A percentile compares a stretch with the other conserved stretches of the same genome.
These are phyloP conservation scores for Coemansia sp. DNA, from an alignment of 192 early-diverging fungal genomes.

Conservation along the genomic window DNA sequence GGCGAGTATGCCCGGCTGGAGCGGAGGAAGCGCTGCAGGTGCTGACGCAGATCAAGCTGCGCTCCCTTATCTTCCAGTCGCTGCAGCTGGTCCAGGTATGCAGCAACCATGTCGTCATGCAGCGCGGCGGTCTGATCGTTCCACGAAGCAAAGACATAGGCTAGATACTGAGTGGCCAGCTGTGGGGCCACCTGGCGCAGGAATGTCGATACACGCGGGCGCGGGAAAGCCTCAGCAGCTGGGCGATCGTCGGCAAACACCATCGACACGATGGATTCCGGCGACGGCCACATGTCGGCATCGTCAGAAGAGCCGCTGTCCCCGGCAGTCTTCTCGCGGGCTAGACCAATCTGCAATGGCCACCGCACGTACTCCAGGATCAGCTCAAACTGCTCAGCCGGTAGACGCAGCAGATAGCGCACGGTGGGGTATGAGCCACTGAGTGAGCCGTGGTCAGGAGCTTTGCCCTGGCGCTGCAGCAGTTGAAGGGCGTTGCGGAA, in stretches of 20 bases:
- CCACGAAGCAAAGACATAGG: slow-evolving; percentile 73
- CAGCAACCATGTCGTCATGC: slow-evolving; percentile 77
- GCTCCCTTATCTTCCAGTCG: background rate
- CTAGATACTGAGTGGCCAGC: slow-evolving; percentile 72
- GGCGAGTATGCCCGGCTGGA: slow-evolving; percentile 68
- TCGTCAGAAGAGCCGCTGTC: slow-evolving; percentile 24
- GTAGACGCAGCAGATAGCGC: slow-evolving; percentile 74
- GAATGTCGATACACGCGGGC: slow-evolving; percentile 60
- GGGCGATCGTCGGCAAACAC: slow-evolving; percentile 53
- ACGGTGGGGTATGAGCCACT: slow-evolving; percentile 63
- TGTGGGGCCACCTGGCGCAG: slow-evolving; percentile 63
- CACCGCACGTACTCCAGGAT: slow-evolving; percentile 80
- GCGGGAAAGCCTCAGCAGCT: slow-evolving; percentile 58
- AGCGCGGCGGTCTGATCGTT: slow-evolving; percentile 63
- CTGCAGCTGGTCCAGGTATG: slow-evolving; percentile 64
- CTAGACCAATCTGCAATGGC: slow-evolving; percentile 66
- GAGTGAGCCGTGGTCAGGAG: slow-evolving; percentile 53
- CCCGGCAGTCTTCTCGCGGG: slow-evolving; percentile 47
- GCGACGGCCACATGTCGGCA: slow-evolving; percentile 32
- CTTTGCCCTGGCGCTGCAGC: slow-evolving; percentile 55
- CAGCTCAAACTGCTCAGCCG: slow-evolving; percentile 71
- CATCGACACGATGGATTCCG: slow-evolving; percentile 28
- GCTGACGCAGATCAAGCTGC: slow-evolving; percentile 12
- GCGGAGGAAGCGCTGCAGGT: slow-evolving; percentile 66
- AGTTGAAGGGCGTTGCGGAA: slow-evolving; percentile 88